Base-by-base conservation (phyloP, 2,329 filamentous ascomycete species). In the Botrytis medusae region DNA sequence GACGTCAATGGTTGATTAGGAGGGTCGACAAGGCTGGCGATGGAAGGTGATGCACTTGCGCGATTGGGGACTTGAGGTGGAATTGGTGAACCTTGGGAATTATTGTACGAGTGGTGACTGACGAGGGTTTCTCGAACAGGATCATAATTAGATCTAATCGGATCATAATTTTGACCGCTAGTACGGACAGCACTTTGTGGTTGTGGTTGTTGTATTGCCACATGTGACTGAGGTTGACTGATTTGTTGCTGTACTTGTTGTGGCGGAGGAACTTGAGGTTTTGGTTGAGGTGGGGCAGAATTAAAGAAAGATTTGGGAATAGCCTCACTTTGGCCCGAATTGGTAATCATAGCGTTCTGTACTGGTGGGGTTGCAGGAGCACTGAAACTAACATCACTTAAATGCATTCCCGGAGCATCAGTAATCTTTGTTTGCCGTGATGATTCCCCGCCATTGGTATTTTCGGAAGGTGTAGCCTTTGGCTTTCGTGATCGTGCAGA, bases 11-110 rank as follows among this genome's bases (percentile, higher is more conserved):
- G 63, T 51, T 81, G 80, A 68, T 79, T 82, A 2, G 88, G 87
- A 48, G 91, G 92, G 77, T 97, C 94, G 69, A 98, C 93, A 73
- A 98, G 87, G 82, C 93, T 97, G 9, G 94, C 92, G 77, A 98
- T 97, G 4, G 95, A 95, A 1, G 95, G 95, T 7, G 95, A 98
- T 57, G 92, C 92, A 80, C 93, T 95, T n/a, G 93, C 92, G 72
- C 92, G 89, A 82, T 92, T 91, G 71, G 87, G 79, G 6, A 83
- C 69, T n/a, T 83, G 82, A 68, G 82, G 79, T n/a, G 75, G 77
- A 64, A 86, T 82, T 82, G 79, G 85, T 12, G 84, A 84, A n/a
- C 83, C 83, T 72, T 84, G 83, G n/a, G 85, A 81, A 40, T 83
- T 84, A 75, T 81, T 85, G 76, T 84, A 85, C 74, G 79, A 81